phyloP scores from a whole-genome alignment of 768 basidiomycete species.

The Leucosporidium creatinivorum region DNA sequence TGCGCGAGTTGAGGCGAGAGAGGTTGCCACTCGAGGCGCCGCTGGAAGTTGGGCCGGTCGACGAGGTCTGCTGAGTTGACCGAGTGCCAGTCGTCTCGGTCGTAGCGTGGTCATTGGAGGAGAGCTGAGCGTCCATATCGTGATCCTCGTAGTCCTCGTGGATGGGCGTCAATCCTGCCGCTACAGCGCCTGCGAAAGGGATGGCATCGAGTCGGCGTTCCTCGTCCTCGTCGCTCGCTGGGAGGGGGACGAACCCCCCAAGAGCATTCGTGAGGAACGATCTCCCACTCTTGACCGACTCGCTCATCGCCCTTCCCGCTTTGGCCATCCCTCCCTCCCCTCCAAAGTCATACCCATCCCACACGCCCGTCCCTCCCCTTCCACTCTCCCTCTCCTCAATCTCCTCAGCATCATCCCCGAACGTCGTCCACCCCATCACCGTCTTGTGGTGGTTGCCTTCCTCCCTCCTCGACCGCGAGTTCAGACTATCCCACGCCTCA shows the following conservation, averaged over 20 bases:
- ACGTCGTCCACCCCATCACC: slow-evolving; percentile 12
- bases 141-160: slow-evolving; percentile 24
- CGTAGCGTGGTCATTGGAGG: slow-evolving; percentile 8
- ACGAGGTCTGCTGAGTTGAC: slow-evolving; percentile 16
- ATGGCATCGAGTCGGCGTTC: neutral
- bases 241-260: slow-evolving; percentile 21
- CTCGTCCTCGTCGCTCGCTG: neutral
- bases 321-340: neutral
- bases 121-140: neutral
- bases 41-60: slow-evolving; percentile 3
- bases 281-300: slow-evolving; percentile 3
- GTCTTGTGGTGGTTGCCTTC: neutral
- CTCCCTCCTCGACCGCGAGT: neutral
- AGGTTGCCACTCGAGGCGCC: neutral
- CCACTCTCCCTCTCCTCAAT: neutral
- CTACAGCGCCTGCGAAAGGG: neutral
- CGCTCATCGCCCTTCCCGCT: neutral
- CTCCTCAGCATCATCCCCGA: slow-evolving; percentile 11
- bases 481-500: neutral
- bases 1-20: neutral
- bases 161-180: slow-evolving; percentile 13
- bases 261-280: slow-evolving; percentile 20
- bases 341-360: slow-evolving; percentile 10
- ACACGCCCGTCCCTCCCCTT: slow-evolving; percentile 16
- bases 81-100: slow-evolving; percentile 11